Conservation (phyloP, 2,329 filamentous ascomycete species). For the Trichoderma guizhouense region DNA sequence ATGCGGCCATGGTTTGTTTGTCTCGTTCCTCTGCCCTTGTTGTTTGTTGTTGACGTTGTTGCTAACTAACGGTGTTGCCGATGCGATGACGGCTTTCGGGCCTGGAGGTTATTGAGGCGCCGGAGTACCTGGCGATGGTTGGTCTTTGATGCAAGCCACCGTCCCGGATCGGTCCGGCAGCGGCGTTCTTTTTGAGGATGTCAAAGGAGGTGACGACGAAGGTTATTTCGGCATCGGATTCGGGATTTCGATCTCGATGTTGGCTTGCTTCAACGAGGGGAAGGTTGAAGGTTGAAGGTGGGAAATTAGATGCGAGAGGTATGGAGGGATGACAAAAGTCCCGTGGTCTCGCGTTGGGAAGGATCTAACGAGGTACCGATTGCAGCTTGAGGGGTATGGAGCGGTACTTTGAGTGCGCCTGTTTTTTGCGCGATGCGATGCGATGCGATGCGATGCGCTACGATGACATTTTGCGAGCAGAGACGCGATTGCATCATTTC, state of each 20-base stretch:
- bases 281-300: neutral
- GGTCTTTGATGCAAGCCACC: neutral
- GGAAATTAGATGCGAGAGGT: neutral
- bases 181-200: neutral
- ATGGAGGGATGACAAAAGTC: neutral
- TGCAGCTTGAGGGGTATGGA: neutral
- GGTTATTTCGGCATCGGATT: neutral
- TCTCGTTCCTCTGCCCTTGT: neutral
- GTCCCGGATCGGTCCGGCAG: constrained; percentile 9
- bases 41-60: too few species aligned
- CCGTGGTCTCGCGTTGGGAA: neutral
- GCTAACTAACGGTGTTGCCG: neutral
- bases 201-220: neutral
- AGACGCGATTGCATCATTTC: constrained; percentile 13
- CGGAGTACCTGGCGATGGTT: neutral
- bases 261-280: neutral
- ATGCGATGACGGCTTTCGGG: neutral
- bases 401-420: neutral
- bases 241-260: neutral
- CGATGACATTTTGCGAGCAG: neutral
- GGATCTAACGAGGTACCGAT: neutral
- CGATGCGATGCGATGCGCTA: neutral
- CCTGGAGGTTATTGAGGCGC: neutral
- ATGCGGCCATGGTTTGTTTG: constrained; percentile 25
- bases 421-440: neutral